Evolutionary conservation across 805 yeast genomes (phyloP), one percentile per base, ranked within the genome.

Genomic region (Metschnikowia continentalis): DNA sequence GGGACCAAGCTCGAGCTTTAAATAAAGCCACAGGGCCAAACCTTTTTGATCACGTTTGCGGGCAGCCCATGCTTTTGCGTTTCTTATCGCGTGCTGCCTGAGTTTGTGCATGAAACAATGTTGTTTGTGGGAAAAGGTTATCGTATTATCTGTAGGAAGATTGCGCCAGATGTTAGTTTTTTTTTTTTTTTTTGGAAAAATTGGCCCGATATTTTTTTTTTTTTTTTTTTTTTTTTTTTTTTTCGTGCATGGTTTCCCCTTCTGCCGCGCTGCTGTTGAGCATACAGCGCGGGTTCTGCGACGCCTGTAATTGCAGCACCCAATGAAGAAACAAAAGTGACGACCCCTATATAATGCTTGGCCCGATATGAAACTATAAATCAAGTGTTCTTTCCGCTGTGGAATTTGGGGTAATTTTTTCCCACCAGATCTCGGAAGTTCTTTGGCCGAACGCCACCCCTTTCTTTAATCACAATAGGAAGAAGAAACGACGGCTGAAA

Each of bases 261-360:
- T 15, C 35, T 15, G 22, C 8, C 17, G 35, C 35, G 7, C 32
- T 23, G 32, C 19, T 23, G 20, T 19, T 8, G 32, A n/a, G 42
- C 42, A 19, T n/a, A 10, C 1, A 17, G 15, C 43, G 15, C 35
- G 35, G 17, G 23, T 26, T 30, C 22, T 40, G 43, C 35, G 43
- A 40, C 35, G n/a, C 35, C 32, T 30, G 22, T 10, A 26, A 26
- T 40, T 40, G 43, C 43, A 40, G 43, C 43, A 40, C 43, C 43
- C n/a, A 6, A 32, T 7, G n/a, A 10, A 32, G 20, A 19, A 32
- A 20, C 37, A 42, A 42, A 4, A 30, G 46, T 15, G 35, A 13
- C 37, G 14, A 32, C 26, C 26, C 23, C 35, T 11, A 5, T 20
- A 19, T 17, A 30, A 30, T 13, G 8, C 22, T 20, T 20, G 37